phyloP scores from a whole-genome alignment of 345 rosid species.

The Syzygium oleosum region DNA sequence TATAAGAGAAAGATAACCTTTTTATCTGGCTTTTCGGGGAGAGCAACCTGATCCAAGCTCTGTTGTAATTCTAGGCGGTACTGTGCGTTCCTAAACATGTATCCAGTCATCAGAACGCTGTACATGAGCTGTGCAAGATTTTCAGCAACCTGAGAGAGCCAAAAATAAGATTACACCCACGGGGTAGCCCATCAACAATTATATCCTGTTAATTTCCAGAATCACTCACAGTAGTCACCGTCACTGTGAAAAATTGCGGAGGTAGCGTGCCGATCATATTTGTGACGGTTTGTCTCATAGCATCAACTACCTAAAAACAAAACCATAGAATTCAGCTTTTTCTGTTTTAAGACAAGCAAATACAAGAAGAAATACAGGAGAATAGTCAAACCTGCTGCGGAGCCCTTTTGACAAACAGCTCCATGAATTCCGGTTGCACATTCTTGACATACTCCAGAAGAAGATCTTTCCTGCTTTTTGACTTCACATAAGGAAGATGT shows the following conservation, averaged over 20 bases:
- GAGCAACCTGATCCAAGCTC: slow-evolving; percentile 85
- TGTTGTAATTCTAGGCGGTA: slow-evolving; percentile 87
- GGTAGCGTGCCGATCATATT: slow-evolving; percentile 97
- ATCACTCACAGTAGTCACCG: slow-evolving; percentile 70
- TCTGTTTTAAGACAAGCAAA: not conserved
- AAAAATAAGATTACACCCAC: not conserved
- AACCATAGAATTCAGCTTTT: not conserved
- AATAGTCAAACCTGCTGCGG: slow-evolving; percentile 56
- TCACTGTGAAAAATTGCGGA: slow-evolving; percentile 77
- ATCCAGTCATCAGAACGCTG: slow-evolving; percentile 94
- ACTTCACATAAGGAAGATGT: slow-evolving; percentile 16
- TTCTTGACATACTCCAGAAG: slow-evolving; percentile 86
- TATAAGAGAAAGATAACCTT: slow-evolving; percentile 27
- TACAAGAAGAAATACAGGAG: not conserved
- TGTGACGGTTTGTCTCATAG: slow-evolving; percentile 91
- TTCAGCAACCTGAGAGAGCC: slow-evolving; percentile 76
- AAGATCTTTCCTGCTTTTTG: slow-evolving; percentile 72
- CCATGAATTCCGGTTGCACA: slow-evolving; percentile 97
- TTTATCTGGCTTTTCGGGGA: slow-evolving; percentile 61
- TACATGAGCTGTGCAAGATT: slow-evolving; percentile 98
- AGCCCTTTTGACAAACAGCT: slow-evolving; percentile 81
- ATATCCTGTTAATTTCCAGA: not conserved
- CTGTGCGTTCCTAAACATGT: slow-evolving; percentile 92
- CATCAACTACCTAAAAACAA: slow-evolving; percentile 72
- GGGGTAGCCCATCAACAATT: not conserved